Base-by-base conservation (phyloP, 2,329 filamentous ascomycete species). In the Teratosphaeria epicoccoides region DNA sequence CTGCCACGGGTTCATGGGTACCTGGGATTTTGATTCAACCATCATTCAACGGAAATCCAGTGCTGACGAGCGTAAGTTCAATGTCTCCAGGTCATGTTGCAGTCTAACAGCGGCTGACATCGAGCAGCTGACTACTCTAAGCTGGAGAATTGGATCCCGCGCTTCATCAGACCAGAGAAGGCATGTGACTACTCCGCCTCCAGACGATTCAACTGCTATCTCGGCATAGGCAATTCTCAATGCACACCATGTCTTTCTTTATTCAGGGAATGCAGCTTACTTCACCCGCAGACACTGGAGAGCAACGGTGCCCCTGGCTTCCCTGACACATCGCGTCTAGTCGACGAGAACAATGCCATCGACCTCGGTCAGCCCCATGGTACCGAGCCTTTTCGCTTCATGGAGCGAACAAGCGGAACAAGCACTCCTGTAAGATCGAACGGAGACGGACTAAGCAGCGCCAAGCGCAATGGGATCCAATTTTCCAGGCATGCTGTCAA, bases 401-500 rank as follows among this genome's bases (percentile, higher is more conserved):
- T 59, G 47, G 29, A 24, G 2, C 52, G 49, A 12, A 47, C 45
- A 26, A 58, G 52, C 37, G 55, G 57, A 23, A 53, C 52, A 3
- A 46, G 52, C 2, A 58, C 58, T 24, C 56, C 61, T 3, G 49
- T 58, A 2, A 37, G 43, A 2, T 14, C 25, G 12, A 47, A 51
- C 14, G 65, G 67, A 46, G 64, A 65, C 48, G 58, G 69, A 55
- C 69, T 59, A 57, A 63, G 64, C 12, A 66, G 60, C 52, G 52
- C 55, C 9, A 66, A 64, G 49, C 58, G 63, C 1, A 81, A 81
- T 55, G 85, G 82, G 49, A 81, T 84, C 48, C 80, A 88, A 12
- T 90, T 96, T 68, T 88, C 88, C 4, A 76, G 86, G 56, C 83
- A 89, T 59, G 87, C 88, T 0, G 79, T 93, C 55, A 85, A 85